Evolutionary conservation across 2,329 filamentous ascomycete species (phyloP).

Genomic region (Aspergillus versicolor): DNA sequence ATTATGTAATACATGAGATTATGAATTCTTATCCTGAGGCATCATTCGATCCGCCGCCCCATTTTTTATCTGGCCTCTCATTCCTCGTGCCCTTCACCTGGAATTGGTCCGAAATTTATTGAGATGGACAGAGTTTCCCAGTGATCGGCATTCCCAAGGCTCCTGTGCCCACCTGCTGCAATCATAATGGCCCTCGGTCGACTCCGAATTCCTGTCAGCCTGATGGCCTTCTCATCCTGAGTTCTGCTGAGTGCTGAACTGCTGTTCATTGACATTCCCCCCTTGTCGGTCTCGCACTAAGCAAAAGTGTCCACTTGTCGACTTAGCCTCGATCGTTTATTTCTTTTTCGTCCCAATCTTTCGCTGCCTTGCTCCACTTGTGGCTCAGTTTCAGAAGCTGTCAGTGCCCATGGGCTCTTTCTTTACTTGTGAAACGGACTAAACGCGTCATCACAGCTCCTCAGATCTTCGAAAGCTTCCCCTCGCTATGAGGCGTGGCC

Average conservation of each 20-base stretch:
- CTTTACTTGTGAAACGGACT: constrained; percentile 9
- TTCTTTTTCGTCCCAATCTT: not conserved
- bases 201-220: not conserved
- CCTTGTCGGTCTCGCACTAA: not conserved
- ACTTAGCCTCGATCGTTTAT: not conserved
- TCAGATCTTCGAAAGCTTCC: constrained; percentile 5
- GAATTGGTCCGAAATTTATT: not conserved
- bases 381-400: constrained; percentile 8
- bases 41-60: not conserved
- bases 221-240: too few species aligned
- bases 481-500: constrained; percentile 19
- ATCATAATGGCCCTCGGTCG: not conserved
- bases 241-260: too few species aligned
- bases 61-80: not conserved
- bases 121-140: not conserved
- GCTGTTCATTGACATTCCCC: not conserved
- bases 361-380: constrained; percentile 2
- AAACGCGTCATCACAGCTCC: constrained; percentile 20
- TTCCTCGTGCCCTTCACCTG: not conserved
- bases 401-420: not conserved
- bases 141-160: not conserved
- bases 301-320: not conserved
- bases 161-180: not conserved
- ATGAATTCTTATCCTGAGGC: not conserved
- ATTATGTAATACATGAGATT: not conserved